Base-by-base conservation (phyloP, 495 filamentous ascomycete genomes). In the Aspergillus diversus region DNA sequence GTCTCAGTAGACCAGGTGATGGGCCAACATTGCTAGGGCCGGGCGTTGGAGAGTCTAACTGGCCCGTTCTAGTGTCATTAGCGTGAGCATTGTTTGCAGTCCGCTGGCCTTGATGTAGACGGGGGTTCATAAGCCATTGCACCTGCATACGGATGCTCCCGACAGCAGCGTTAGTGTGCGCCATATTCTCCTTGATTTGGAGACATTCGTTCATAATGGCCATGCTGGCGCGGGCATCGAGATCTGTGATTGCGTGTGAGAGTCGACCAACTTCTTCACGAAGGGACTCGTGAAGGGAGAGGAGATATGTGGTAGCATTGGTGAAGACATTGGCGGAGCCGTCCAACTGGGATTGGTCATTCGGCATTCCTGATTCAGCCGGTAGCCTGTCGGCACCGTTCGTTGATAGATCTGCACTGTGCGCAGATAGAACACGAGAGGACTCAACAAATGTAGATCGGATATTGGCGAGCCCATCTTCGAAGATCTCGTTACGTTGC, bases 201-300 rank as follows among this genome's bases (percentile, higher is more conserved):
- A 90, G 76, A 43, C 78, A 86, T 71, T 90, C 88, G 69, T 87
- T 90, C 78, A 91, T 83, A 55, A 87, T 78, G 58, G 87, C 80
- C 87, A 90, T 87, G 69, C 80, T 87, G 33, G 86, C 83, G 27
- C 86, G 82, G 11, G 84, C 84, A 63, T 91, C 89, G 49, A 89
- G 78, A 27, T 90, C 87, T 5, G 79, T 79, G 31, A 88, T 73
- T n/a, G 80, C 81, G 27, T 82, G 81, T 0, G 81, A 83, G 53
- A 90, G 70, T 48, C 86, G 81, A 31, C 72, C 76, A 47, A 91
- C 80, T 66, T 91, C 88, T 31, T 86, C 81, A 1, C 89, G 83
- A 17, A 91, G 81, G 49, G 86, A 86, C 61, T 91, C 88, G 59
- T 90, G 88, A 27, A 90, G 83, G 7, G 84, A 86, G 16, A 91